Conservation (phyloP, 371 early-diverging fungal species). For the Syncephalastrum sp. region DNA sequence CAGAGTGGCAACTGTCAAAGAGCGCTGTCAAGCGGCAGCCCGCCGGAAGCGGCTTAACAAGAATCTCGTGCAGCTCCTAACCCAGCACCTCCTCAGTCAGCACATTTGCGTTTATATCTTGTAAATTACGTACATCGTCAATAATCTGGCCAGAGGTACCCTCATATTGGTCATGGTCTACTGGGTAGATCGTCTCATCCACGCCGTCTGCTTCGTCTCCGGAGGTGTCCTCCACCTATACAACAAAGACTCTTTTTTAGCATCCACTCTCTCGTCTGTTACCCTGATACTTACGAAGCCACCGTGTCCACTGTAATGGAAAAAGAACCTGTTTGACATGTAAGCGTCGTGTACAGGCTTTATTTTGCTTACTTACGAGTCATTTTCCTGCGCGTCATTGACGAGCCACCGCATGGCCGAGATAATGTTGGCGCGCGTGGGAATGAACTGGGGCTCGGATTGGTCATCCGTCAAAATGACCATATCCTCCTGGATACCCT, state of each 20-base stretch:
- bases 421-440: conserved; percentile 80
- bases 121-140: conserved; percentile 66
- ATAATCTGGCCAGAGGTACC: conserved; percentile 72
- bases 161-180: conserved; percentile 66
- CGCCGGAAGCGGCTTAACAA: conserved; percentile 82
- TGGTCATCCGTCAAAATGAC: conserved; percentile 89
- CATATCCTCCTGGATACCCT: conserved; percentile 55
- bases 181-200: conserved; percentile 65
- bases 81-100: not conserved
- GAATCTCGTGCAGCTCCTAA: conserved; percentile 67
- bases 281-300: conserved; percentile 38
- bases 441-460: conserved; percentile 58
- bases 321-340: conserved; percentile 55
- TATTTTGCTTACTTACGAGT: conserved; percentile 53
- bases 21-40: conserved; percentile 79
- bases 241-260: conserved; percentile 1
- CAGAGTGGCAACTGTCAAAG: conserved; percentile 87
- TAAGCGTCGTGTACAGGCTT: too few relatives aligned
- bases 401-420: conserved; percentile 78
- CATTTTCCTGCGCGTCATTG: conserved; percentile 77
- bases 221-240: conserved; percentile 50
- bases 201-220: conserved; percentile 87
- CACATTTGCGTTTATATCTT: not conserved
- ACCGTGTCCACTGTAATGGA: conserved; percentile 94
- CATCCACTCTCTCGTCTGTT: not conserved